Conservation (phyloP, 805 yeast genomes). For the Candida orba region DNA sequence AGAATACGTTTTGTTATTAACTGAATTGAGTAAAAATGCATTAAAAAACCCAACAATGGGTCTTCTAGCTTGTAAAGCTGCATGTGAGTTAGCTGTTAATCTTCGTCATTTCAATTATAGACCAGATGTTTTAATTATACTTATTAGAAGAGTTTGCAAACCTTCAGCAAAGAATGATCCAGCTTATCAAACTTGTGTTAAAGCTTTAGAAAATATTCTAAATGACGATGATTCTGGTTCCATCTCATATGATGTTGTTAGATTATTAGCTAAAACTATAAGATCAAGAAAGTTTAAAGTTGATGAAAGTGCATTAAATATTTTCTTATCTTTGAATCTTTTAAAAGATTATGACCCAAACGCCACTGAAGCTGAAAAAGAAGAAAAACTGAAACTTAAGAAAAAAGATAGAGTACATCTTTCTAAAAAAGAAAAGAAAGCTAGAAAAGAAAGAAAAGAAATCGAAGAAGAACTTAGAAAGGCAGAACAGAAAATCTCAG, state of each 20-base stretch:
- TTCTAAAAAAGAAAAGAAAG: slow-evolving; percentile 84
- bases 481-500: slow-evolving; percentile 84
- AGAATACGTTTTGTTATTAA: slow-evolving; percentile 52
- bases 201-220: slow-evolving; percentile 62
- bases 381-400: slow-evolving; percentile 43
- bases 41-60: slow-evolving; percentile 36
- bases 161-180: slow-evolving; percentile 40
- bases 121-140: slow-evolving; percentile 59
- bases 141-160: slow-evolving; percentile 62
- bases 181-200: slow-evolving; percentile 50
- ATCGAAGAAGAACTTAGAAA: slow-evolving; percentile 84
- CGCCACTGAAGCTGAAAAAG: slow-evolving; percentile 38
- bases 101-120: slow-evolving; percentile 78
- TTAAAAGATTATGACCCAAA: slow-evolving; percentile 70
- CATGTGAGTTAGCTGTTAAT: slow-evolving; percentile 65
- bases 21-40: slow-evolving; percentile 34
- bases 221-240: slow-evolving; percentile 79
- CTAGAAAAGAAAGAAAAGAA: slow-evolving; percentile 74
- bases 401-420: slow-evolving; percentile 89
- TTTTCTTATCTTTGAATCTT: slow-evolving; percentile 60
- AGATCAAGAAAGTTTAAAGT: slow-evolving; percentile 70
- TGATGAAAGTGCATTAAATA: slow-evolving; percentile 74
- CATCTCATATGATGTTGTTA: slow-evolving; percentile 65
- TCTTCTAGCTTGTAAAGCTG: slow-evolving; percentile 60
- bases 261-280: slow-evolving; percentile 60